A percentile compares a stretch with the other conserved stretches of the same genome.
phyloP scores from a whole-genome alignment of 768 basidiomycete genomes.

The Mycena kentingensis region DNA sequence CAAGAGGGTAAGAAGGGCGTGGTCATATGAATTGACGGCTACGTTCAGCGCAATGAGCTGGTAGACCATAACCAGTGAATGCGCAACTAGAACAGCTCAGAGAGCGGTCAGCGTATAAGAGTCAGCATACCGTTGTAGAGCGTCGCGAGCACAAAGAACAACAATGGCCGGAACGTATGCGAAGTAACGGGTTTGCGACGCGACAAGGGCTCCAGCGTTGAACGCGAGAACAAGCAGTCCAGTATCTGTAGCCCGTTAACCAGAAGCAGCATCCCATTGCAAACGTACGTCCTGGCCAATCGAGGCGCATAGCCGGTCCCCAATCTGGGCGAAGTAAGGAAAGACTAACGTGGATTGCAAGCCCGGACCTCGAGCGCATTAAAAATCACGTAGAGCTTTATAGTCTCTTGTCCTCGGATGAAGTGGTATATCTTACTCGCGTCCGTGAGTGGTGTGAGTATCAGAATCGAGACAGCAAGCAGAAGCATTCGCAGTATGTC shows the following conservation, averaged over 20 bases:
- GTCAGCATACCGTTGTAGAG: slow-evolving; percentile 69
- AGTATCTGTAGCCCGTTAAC: slow-evolving; percentile 48
- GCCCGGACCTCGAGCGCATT: slow-evolving; percentile 89
- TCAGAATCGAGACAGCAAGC: slow-evolving; percentile 68
- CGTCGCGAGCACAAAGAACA: slow-evolving; percentile 81
- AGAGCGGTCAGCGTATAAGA: background rate
- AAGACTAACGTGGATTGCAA: background rate
- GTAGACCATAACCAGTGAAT: slow-evolving; percentile 94
- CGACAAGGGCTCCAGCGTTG: slow-evolving; percentile 78
- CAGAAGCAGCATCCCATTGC: background rate
- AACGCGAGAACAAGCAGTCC: slow-evolving; percentile 93
- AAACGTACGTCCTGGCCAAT: slow-evolving; percentile 80
- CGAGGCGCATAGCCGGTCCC: slow-evolving; percentile 89
- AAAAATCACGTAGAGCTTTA: slow-evolving; percentile 98
- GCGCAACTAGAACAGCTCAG: slow-evolving; percentile 60
- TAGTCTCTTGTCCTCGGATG: slow-evolving; percentile 96
- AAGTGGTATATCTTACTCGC: slow-evolving; percentile 98
- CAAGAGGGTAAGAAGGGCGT: slow-evolving; percentile 89
- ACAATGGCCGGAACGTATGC: slow-evolving; percentile 73
- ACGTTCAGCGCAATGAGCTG: slow-evolving; percentile 94
- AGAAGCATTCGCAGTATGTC: slow-evolving; percentile 85
- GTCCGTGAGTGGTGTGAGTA: slow-evolving; percentile 84
- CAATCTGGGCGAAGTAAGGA: slow-evolving; percentile 62
- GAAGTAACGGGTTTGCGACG: slow-evolving; percentile 60
- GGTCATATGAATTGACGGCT: slow-evolving; percentile 97